Percentiles rank a stretch among this genome's conserved stretches.
Evolutionary conservation across 306 rosid species (phyloP).

Genomic region (Echinosophora koreensis): DNA sequence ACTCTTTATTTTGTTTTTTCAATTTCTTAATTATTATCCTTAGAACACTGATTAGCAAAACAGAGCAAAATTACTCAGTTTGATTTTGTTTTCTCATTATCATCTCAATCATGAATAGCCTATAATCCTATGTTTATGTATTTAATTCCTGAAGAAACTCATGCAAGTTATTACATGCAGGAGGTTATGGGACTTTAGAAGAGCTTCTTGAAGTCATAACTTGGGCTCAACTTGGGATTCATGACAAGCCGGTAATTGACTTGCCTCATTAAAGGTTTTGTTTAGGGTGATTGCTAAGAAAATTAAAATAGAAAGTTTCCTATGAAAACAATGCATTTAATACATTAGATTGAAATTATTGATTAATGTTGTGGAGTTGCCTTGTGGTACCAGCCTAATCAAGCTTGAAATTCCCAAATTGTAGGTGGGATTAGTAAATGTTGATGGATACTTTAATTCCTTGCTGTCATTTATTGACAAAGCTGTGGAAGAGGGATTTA

Average conservation of each 20-base stretch:
- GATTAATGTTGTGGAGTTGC: not conserved
- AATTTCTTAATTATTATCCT: too few relatives aligned
- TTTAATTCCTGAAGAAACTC: conserved; percentile 36
- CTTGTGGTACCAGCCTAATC: conserved; percentile 19
- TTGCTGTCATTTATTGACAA: conserved; percentile 89
- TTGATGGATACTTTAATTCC: conserved; percentile 96
- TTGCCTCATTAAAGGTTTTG: not conserved
- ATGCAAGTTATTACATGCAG: conserved; percentile 56
- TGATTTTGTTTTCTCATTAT: not conserved
- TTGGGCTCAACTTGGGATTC: conserved; percentile 99
- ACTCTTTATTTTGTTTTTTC: too few relatives aligned
- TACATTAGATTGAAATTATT: too few relatives aligned
- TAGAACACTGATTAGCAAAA: too few relatives aligned
- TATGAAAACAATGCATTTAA: too few relatives aligned
- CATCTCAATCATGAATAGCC: not conserved
- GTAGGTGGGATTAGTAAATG: conserved; percentile 95
- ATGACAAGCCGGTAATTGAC: conserved; percentile 85
- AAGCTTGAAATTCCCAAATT: conserved; percentile 40
- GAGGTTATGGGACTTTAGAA: conserved; percentile 97
- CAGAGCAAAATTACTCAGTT: not conserved
- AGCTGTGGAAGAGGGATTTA: conserved; percentile 97
- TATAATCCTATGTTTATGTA: not conserved
- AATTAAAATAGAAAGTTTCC: too few relatives aligned
- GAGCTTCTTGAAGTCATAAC: conserved; percentile 98
- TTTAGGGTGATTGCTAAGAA: not conserved